phyloP scores from a whole-genome alignment of 2,329 filamentous ascomycete species.

The Ophiostoma piceae region DNA sequence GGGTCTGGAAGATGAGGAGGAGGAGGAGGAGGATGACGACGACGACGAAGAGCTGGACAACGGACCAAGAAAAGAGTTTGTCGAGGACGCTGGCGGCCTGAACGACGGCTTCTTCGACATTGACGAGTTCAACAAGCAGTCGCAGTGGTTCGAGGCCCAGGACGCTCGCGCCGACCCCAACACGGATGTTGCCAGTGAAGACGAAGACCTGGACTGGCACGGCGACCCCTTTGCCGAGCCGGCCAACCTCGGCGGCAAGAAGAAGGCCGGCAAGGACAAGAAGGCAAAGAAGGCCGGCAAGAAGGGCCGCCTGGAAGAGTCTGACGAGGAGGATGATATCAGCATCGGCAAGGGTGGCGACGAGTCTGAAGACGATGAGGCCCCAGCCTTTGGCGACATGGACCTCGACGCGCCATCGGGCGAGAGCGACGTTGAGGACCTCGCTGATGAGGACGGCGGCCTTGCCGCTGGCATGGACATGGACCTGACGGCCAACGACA shows the following conservation, averaged over 20 bases:
- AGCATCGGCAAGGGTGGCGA: constrained; percentile 27
- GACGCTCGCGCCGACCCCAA: constrained; percentile 72
- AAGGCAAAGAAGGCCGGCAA: constrained; percentile 1
- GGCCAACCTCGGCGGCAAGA: constrained; percentile 22
- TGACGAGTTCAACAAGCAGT: constrained; percentile 93
- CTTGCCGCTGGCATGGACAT: constrained; percentile 29
- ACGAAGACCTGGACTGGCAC: constrained; percentile 76
- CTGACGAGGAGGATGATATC: constrained; percentile 27
- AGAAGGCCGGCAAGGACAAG: constrained; percentile 17
- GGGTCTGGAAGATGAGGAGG: constrained; percentile 31
- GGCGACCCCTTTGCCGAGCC: constrained; percentile 59
- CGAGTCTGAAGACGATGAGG: constrained; percentile 57
- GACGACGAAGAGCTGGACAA: constrained; percentile 48
- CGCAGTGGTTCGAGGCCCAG: constrained; percentile 81
- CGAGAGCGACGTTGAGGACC: constrained; percentile 58
- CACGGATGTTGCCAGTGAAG: constrained; percentile 69
- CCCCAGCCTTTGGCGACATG: constrained; percentile 76
- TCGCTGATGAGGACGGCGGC: constrained; percentile 51
- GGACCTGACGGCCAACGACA: constrained; percentile 70
- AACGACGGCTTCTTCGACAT: constrained; percentile 99
- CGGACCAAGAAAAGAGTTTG: constrained; percentile 50
- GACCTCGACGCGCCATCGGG: constrained; percentile 69
- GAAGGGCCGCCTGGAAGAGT: constrained; percentile 18
- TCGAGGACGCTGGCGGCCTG: constrained; percentile 72
- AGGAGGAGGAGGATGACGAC: constrained; percentile 34